These are phyloP conservation scores for Tricholoma bakamatsutake DNA, from an alignment of 768 basidiomycete genomes.

Conservation along the genomic window DNA sequence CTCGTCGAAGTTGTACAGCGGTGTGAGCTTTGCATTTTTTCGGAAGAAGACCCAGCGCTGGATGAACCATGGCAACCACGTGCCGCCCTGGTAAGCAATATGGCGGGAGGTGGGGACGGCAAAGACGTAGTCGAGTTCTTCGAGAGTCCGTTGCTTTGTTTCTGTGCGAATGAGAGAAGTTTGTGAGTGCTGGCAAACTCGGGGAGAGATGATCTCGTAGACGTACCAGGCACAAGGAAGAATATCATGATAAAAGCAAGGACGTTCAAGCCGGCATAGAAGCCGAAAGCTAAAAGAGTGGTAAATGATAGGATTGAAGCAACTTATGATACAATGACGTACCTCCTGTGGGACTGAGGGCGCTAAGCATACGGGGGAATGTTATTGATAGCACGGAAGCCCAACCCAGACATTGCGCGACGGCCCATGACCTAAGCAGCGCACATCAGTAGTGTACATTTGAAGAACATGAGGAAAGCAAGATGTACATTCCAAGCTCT, in stretches of 20 bases:
- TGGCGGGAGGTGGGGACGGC: constrained; percentile 44
- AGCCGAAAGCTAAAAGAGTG: constrained; percentile 40
- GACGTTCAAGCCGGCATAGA: constrained; percentile 49
- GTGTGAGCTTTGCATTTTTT: constrained; percentile 31
- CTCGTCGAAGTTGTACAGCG: constrained; percentile 49
- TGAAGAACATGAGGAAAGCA: constrained; percentile 22
- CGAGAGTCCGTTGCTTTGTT: constrained; percentile 48
- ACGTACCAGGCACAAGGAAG: constrained; percentile 46
- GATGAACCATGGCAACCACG: constrained; percentile 47
- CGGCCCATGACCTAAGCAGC: constrained; percentile 44
- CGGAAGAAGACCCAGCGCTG: constrained; percentile 39
- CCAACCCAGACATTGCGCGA: constrained; percentile 46
- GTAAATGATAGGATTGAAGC: background rate
- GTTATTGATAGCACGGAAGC: constrained; percentile 50
- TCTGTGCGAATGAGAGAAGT: constrained; percentile 20
- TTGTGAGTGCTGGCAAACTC: background rate
- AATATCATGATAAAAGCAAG: constrained; percentile 51
- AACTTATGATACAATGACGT: constrained; percentile 12
- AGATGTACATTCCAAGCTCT: constrained; percentile 51
- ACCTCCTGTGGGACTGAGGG: constrained; percentile 36
- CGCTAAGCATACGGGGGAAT: constrained; percentile 51
- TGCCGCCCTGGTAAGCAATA: constrained; percentile 35
- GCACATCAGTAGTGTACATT: constrained; percentile 16
- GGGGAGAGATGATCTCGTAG: background rate
- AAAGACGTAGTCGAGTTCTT: constrained; percentile 46